Conservation (phyloP, 495 filamentous ascomycete species). For the Xylaria cubensis region DNA sequence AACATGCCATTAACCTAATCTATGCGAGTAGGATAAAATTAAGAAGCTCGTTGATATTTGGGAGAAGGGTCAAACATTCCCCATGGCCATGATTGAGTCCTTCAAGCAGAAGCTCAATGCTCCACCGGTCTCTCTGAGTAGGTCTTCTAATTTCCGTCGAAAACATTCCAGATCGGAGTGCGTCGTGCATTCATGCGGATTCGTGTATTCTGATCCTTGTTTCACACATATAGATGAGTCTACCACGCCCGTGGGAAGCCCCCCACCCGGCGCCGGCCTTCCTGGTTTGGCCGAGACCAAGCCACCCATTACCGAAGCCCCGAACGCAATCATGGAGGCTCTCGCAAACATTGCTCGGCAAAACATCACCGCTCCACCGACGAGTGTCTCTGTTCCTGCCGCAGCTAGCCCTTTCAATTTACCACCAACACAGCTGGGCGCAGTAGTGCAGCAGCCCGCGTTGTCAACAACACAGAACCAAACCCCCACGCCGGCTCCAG, state of each 20-base stretch:
- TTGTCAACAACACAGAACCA: slow-evolving; percentile 30
- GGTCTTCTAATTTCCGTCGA: slow-evolving; percentile 50
- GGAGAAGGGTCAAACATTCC: slow-evolving; percentile 95
- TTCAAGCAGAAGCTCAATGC: slow-evolving; percentile 86
- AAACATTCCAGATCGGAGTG: slow-evolving; percentile 11
- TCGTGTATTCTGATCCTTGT: slow-evolving; percentile 26
- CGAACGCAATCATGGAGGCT: slow-evolving; percentile 80
- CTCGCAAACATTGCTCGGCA: slow-evolving; percentile 86
- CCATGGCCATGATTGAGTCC: slow-evolving; percentile 74
- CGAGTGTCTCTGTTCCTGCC: slow-evolving; percentile 56
- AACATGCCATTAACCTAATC: slow-evolving; percentile 50
- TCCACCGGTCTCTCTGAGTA: slow-evolving; percentile 63
- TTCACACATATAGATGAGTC: slow-evolving; percentile 59
- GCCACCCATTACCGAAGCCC: slow-evolving; percentile 34
- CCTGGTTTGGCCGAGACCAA: slow-evolving; percentile 38
- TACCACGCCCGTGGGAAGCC: slow-evolving; percentile 81
- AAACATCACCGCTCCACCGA: slow-evolving; percentile 68
- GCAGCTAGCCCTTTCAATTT: slow-evolving; percentile 61
- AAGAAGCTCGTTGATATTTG: slow-evolving; percentile 96
- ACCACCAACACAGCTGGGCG: slow-evolving; percentile 56
- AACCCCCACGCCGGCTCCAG: slow-evolving; percentile 33
- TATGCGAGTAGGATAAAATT: slow-evolving; percentile 84
- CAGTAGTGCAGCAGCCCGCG: slow-evolving; percentile 35
- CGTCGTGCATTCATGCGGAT: slow-evolving; percentile 5
- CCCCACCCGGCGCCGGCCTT: slow-evolving; percentile 64